These are phyloP conservation scores for Kwoniella mangroviensis DNA, from an alignment of 768 basidiomycete genomes.

Conservation along the genomic window DNA sequence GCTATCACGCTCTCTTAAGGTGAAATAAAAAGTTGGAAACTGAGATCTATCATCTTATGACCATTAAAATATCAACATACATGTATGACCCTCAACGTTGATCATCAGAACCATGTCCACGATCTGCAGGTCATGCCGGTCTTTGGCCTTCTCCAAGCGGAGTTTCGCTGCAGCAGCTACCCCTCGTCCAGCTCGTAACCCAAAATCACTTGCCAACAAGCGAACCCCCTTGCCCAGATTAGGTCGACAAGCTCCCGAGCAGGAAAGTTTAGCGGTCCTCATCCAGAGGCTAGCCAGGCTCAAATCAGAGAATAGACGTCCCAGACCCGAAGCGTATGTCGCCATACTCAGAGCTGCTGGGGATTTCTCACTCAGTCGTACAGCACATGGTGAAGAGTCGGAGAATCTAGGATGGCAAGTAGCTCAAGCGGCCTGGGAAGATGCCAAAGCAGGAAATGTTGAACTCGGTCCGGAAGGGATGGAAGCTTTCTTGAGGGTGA, in stretches of 20 bases:
- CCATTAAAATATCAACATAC: neutral
- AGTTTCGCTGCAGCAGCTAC: neutral
- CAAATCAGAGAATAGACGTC: conserved; percentile 18
- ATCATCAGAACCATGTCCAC: neutral
- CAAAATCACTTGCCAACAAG: neutral
- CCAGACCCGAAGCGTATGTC: conserved; percentile 35
- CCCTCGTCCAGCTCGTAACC: neutral
- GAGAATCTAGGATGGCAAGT: conserved; percentile 30
- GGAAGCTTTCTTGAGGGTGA: conserved; percentile 68
- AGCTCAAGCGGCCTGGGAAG: conserved; percentile 38
- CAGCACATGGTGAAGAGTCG: conserved; percentile 10
- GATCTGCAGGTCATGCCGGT: conserved; percentile 11
- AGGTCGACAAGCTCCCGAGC: conserved; percentile 11
- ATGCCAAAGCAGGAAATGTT: conserved; percentile 36
- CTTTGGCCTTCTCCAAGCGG: neutral
- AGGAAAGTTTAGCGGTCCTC: conserved; percentile 21
- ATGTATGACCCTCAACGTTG: neutral
- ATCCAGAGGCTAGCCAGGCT: conserved; percentile 26
- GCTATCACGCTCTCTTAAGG: too few species aligned
- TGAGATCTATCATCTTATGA: neutral
- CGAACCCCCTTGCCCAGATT: conserved; percentile 19
- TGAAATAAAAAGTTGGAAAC: neutral
- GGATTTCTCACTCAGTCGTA: conserved; percentile 26
- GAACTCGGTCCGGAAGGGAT: conserved; percentile 61
- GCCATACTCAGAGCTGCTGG: conserved; percentile 37